Conservation (phyloP, 2,329 filamentous ascomycete species). For the Xylaria multiplex region DNA sequence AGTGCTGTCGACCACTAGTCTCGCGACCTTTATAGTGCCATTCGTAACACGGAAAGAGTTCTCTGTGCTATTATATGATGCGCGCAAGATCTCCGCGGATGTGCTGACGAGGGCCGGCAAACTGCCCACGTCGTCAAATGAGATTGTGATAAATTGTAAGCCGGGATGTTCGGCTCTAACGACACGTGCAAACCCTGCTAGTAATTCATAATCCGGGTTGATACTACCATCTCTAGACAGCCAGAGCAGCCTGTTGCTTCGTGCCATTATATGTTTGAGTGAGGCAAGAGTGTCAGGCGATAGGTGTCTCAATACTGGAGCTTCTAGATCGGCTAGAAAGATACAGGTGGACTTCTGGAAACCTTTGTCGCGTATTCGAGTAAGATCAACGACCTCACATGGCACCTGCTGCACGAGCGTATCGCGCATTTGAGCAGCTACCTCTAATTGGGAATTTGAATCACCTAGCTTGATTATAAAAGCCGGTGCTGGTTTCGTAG, state of each 20-base stretch:
- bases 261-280: slow-evolving; percentile 40
- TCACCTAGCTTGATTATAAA: slow-evolving; percentile 28
- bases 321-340: slow-evolving; percentile 40
- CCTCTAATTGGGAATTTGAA: slow-evolving; percentile 22
- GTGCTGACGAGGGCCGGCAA: slow-evolving; percentile 22
- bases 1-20: slow-evolving; percentile 36
- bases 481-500: slow-evolving; percentile 16
- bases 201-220: slow-evolving; percentile 39
- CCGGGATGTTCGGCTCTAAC: slow-evolving; percentile 39
- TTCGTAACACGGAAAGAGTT: slow-evolving; percentile 36
- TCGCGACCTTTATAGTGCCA: slow-evolving; percentile 29
- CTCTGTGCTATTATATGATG: slow-evolving; percentile 23
- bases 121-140: slow-evolving; percentile 32
- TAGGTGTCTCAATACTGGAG: slow-evolving; percentile 38
- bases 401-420: slow-evolving; percentile 8
- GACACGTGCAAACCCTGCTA: slow-evolving; percentile 42
- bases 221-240: slow-evolving; percentile 34
- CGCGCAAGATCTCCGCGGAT: slow-evolving; percentile 23
- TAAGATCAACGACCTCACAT: slow-evolving; percentile 30
- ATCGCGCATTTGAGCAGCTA: slow-evolving; percentile 18
- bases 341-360: slow-evolving; percentile 39
- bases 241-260: slow-evolving; percentile 40
- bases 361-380: slow-evolving; percentile 24
- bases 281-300: slow-evolving; percentile 32
- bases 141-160: slow-evolving; percentile 37